Conservation (phyloP, 1,139 yeast genomes). For the Pichia sp. region DNA sequence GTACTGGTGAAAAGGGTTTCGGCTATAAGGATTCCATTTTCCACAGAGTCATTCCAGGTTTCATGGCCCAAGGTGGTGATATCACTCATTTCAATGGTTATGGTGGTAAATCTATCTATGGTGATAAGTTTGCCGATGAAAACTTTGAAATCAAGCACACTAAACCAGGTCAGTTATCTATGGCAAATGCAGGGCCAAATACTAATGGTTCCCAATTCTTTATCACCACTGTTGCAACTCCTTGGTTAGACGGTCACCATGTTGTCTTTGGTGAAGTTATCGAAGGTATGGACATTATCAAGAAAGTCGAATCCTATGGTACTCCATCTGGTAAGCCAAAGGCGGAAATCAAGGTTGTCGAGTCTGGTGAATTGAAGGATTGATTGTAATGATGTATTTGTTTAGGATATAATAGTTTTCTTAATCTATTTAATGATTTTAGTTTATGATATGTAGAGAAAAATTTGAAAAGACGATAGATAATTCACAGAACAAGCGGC, state of each 20-base stretch:
- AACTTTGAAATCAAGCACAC: conserved; percentile 31
- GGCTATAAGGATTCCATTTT: conserved; percentile 50
- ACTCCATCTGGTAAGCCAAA: conserved; percentile 26
- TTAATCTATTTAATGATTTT: neutral
- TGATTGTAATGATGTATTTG: conserved; percentile 7
- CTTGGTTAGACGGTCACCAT: conserved; percentile 38
- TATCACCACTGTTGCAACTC: conserved; percentile 34
- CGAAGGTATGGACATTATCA: conserved; percentile 29
- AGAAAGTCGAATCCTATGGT: conserved; percentile 27
- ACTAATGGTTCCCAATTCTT: conserved; percentile 38
- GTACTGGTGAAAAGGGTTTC: conserved; percentile 58
- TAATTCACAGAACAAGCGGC: neutral
- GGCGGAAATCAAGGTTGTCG: conserved; percentile 26
- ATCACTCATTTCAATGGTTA: conserved; percentile 30
- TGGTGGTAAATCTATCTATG: conserved; percentile 33
- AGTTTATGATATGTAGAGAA: no score
- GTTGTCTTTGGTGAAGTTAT: conserved; percentile 36
- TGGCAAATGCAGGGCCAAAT: conserved; percentile 40
- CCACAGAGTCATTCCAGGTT: conserved; percentile 43
- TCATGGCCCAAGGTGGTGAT: conserved; percentile 40
- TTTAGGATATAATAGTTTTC: no score
- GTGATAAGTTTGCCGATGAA: conserved; percentile 30
- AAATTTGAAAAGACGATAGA: no score
- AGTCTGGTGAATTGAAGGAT: conserved; percentile 34
- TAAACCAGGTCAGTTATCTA: conserved; percentile 35